A percentile compares a stretch with the other conserved stretches of the same genome.
Conservation (phyloP, 2,329 filamentous ascomycete species). For the Epichloe sp. region DNA sequence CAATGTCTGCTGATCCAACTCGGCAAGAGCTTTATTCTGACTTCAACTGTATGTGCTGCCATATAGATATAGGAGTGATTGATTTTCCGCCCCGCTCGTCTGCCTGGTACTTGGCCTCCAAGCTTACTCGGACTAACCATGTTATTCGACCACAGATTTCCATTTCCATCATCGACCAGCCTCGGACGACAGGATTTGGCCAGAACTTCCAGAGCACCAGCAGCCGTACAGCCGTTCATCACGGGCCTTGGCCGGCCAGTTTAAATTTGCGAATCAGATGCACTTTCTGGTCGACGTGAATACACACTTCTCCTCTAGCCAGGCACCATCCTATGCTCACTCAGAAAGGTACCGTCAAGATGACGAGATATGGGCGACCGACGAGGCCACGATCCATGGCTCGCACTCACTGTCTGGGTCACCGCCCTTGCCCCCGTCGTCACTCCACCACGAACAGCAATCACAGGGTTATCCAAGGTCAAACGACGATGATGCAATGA, state of each 20-base stretch:
- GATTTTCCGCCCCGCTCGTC: no score
- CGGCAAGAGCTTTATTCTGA: not conserved
- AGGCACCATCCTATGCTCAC: not conserved
- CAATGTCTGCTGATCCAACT: constrained; percentile 1
- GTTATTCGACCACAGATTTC: no score
- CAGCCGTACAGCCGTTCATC: not conserved
- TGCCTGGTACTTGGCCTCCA: no score
- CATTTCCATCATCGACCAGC: not conserved
- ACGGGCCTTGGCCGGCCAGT: not conserved
- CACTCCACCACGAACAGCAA: not conserved
- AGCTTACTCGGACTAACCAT: no score
- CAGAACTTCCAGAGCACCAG: no score
- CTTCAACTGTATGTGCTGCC: not conserved
- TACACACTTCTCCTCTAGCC: not conserved
- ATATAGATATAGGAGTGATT: no score
- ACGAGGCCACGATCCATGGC: not conserved
- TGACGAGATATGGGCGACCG: not conserved
- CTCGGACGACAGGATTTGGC: not conserved
- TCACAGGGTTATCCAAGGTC: not conserved
- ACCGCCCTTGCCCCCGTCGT: not conserved
- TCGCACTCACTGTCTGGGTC: not conserved
- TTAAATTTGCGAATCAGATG: not conserved
- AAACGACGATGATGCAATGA: not conserved
- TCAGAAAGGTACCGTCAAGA: not conserved
- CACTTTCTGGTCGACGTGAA: not conserved